Evolutionary conservation across 2,329 filamentous ascomycete genomes (phyloP).

Genomic region (Xylariaceae sp.): DNA sequence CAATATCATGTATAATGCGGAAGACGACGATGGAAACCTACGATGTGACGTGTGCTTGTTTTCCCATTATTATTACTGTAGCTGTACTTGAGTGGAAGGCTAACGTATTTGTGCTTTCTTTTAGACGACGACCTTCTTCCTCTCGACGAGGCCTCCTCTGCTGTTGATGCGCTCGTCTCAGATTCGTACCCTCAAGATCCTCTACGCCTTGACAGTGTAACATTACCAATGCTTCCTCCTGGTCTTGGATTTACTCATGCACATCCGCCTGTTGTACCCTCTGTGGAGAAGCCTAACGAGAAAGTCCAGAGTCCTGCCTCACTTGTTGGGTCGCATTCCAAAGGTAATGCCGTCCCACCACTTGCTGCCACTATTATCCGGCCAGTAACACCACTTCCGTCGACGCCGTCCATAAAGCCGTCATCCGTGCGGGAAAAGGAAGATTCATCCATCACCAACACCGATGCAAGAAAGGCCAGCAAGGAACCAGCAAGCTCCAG

Average conservation of each 20-base stretch:
- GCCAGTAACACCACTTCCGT: constrained; percentile 31
- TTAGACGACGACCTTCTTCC: constrained; percentile 59
- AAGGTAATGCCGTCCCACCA: constrained; percentile 8
- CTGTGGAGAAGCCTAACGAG: constrained; percentile 20
- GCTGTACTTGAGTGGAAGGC: constrained; percentile 24
- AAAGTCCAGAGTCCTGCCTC: constrained; percentile 20
- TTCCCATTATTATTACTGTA: constrained; percentile 25
- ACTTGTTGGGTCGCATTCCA: constrained; percentile 20
- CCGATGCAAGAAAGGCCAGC: constrained; percentile 39
- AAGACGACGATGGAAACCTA: constrained; percentile 59
- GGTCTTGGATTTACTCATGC: constrained; percentile 40
- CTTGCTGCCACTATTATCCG: constrained; percentile 27
- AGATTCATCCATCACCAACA: constrained; percentile 14
- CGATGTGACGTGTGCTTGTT: constrained; percentile 43
- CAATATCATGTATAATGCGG: constrained; percentile 39
- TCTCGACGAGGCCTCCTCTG: constrained; percentile 55
- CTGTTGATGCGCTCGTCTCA: constrained; percentile 64
- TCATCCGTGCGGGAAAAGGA: constrained; percentile 25
- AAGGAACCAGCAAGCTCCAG: constrained; percentile 43
- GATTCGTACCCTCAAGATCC: constrained; percentile 38
- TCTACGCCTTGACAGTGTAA: constrained; percentile 21
- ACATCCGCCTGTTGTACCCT: constrained; percentile 30
- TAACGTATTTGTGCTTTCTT: constrained; percentile 38
- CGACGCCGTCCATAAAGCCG: constrained; percentile 26
- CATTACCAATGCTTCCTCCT: constrained; percentile 41